Evolutionary conservation across 2,329 filamentous ascomycete species (phyloP), one percentile per base, ranked within the genome.

Genomic region (Claviceps pusilla): DNA sequence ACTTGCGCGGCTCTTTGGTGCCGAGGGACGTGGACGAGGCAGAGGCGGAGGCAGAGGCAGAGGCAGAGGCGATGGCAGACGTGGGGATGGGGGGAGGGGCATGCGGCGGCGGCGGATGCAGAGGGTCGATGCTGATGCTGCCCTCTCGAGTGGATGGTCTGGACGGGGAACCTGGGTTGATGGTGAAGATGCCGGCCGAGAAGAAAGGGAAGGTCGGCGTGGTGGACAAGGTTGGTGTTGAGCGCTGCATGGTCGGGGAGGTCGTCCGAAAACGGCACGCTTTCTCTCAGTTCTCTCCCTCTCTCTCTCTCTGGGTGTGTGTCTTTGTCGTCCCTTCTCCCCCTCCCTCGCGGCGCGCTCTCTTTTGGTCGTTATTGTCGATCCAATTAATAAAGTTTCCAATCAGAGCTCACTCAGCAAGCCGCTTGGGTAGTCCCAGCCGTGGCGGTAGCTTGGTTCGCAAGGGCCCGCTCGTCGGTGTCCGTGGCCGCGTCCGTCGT

Each of bases 1-100:
- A 65, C 60, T 76, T 74, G 68, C 76, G 72, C 28, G 54, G 16
- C 59, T 76, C 74, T 64, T 76, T 72, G 33, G 50, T 33, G 11
- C 31, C 12, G 49, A 47, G 10, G 42, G 19, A 24, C 19, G n/a
- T 19, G 24, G 42, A 45, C 9, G 19, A 12, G 42, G 24, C 19
- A 19, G 19, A 19, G 42, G 24, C 19, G n/a, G 19, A 19, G n/a
- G 45, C 11, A n/a, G 45, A 16, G 6, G 29, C n/a, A 12, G 14
- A 19, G 7, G 46, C 14, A 14, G 50, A 42, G 33, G 45, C 43
- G 51, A 53, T 11, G 19, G 50, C 24, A 3, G 54, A 19, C 35
- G 45, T 28, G 12, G 50, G 46, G 9, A 50, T 41, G 4, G 65
- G 64, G 62, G 53, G 68, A 59, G 53, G 45, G 4, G 55, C 45